phyloP scores from a whole-genome alignment of 352 stramenopile species.

The Pythium coloratum region DNA sequence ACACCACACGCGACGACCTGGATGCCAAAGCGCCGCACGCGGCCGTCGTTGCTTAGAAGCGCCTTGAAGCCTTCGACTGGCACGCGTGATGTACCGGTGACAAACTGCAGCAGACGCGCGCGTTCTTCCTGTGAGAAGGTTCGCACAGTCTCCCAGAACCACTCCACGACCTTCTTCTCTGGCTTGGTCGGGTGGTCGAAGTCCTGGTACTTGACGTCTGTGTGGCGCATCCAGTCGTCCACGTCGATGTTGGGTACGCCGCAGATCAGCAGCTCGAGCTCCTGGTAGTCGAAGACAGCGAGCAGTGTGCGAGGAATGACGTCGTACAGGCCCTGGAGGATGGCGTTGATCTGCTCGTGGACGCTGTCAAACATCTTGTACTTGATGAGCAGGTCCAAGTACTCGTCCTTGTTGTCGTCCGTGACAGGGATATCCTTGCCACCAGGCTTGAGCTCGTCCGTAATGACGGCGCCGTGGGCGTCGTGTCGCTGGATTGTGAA shows the following conservation, averaged over 20 bases:
- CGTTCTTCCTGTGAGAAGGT: slow-evolving; percentile 84
- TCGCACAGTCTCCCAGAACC: slow-evolving; percentile 89
- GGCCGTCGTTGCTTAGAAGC: slow-evolving; percentile 73
- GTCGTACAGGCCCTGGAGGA: slow-evolving; percentile 91
- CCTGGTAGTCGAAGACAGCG: slow-evolving; percentile 93
- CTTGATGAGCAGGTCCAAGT: slow-evolving; percentile 93
- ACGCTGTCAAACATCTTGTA: slow-evolving; percentile 94
- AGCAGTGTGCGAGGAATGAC: slow-evolving; percentile 89
- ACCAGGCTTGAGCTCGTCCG: slow-evolving; percentile 89
- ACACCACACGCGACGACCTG: slow-evolving; percentile 89
- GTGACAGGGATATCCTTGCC: slow-evolving; percentile 93
- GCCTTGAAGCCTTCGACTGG: slow-evolving; percentile 96
- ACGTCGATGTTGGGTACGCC: slow-evolving; percentile 91
- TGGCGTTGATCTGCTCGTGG: slow-evolving; percentile 84
- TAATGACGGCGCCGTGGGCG: slow-evolving; percentile 51
- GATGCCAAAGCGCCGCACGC: slow-evolving; percentile 95
- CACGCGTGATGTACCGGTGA: slow-evolving; percentile 86
- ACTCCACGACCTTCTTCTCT: slow-evolving; percentile 76
- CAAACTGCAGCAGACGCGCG: slow-evolving; percentile 88
- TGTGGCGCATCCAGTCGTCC: slow-evolving; percentile 87
- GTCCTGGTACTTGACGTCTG: slow-evolving; percentile 75
- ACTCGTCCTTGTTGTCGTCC: slow-evolving; percentile 94
- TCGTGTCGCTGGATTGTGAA: slow-evolving; percentile 68
- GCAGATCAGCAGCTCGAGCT: slow-evolving; percentile 95
- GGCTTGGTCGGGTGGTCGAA: slow-evolving; percentile 56